Percentiles rank a stretch among this genome's conserved stretches.
These are phyloP conservation scores for Sparassis latifolia DNA, from an alignment of 1,284 basidiomycete species.

Conservation along the genomic window DNA sequence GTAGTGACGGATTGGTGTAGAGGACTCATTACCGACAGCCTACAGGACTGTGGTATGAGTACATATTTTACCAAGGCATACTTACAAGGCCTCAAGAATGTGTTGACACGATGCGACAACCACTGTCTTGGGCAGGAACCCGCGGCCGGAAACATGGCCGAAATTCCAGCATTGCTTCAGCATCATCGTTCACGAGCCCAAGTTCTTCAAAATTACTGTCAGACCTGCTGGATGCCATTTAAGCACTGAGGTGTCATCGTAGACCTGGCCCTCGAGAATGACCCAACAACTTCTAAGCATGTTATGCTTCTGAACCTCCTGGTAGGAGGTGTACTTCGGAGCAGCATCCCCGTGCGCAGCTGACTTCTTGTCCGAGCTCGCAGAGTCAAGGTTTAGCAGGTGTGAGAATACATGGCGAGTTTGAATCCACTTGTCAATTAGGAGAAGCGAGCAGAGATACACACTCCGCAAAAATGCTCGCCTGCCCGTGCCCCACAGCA, in stretches of 20 bases:
- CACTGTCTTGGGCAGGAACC: too few species aligned
- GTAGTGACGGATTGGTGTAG: too few species aligned
- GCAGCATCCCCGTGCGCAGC: conserved; percentile 2
- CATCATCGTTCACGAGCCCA: conserved; percentile 48
- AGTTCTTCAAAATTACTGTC: conserved; percentile 40
- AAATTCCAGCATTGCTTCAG: too few species aligned
- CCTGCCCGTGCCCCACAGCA: background rate
- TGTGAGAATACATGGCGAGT: background rate
- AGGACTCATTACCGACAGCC: too few species aligned
- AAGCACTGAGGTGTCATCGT: conserved; percentile 43
- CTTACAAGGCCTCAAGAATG: too few species aligned
- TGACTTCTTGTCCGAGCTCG: background rate
- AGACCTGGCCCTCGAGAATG: conserved; percentile 36
- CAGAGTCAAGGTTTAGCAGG: conserved; percentile 3
- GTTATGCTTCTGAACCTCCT: conserved; percentile 48
- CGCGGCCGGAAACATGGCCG: too few species aligned
- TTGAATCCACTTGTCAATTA: background rate
- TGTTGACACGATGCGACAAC: too few species aligned
- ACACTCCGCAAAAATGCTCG: background rate
- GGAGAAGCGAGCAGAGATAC: background rate
- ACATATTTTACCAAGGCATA: too few species aligned
- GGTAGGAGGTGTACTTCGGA: conserved; percentile 26
- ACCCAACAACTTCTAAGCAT: conserved; percentile 44
- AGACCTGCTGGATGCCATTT: conserved; percentile 47
- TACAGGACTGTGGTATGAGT: too few species aligned